Evolutionary conservation across 1,284 basidiomycete species (phyloP).

Genomic region (Fistulinella cinereoalba): DNA sequence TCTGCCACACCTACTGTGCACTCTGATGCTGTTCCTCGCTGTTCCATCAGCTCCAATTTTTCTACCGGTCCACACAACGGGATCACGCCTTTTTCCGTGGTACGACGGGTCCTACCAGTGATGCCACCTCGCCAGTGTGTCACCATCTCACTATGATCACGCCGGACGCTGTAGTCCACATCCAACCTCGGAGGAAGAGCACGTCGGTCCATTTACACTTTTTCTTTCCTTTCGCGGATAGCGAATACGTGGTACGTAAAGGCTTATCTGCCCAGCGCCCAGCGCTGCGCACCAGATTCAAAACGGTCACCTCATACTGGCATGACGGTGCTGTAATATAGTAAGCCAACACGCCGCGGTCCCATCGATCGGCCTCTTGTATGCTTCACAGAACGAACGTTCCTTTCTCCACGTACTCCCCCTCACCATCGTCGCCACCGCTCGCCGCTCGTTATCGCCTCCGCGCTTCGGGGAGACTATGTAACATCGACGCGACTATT

Average conservation of each 20-base stretch:
- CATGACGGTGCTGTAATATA: not conserved
- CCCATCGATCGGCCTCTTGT: constrained; percentile 6
- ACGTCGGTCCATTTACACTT: not conserved
- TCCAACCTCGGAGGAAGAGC: not conserved
- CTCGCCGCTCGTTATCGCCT: constrained; percentile 12
- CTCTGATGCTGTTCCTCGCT: too few species aligned
- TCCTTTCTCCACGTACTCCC: not conserved
- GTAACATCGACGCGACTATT: constrained; percentile 1
- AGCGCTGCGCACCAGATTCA: not conserved
- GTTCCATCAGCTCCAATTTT: too few species aligned
- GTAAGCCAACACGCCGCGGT: not conserved
- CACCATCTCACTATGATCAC: not conserved
- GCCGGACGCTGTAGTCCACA: not conserved
- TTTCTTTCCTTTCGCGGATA: not conserved
- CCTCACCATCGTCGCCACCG: not conserved
- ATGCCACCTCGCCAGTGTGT: too few species aligned
- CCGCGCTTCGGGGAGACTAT: not conserved
- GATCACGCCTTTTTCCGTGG: too few species aligned
- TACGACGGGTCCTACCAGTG: too few species aligned
- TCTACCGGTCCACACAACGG: too few species aligned
- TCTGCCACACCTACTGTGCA: too few species aligned
- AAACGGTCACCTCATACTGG: not conserved
- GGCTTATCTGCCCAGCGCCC: constrained; percentile 13
- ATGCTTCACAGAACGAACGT: not conserved
- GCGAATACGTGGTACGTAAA: not conserved